Evolutionary conservation across 2,329 filamentous ascomycete species (phyloP).

Genomic region (Rutstroemia sp.): DNA sequence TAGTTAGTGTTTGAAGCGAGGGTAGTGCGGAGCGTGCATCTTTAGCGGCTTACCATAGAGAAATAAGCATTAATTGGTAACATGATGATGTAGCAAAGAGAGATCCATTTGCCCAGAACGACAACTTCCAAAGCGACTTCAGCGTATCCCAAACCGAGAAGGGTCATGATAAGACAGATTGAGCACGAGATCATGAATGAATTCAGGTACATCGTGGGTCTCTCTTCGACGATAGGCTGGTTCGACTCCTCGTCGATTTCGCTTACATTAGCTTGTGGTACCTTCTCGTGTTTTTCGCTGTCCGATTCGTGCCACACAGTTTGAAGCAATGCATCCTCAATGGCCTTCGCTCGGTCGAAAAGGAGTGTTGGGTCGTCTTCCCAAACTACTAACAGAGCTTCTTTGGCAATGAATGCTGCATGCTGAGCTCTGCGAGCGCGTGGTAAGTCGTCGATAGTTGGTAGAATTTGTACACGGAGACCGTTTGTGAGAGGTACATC

Average conservation of each 20-base stretch:
- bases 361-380: slow-evolving; percentile 71
- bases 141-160: slow-evolving; percentile 63
- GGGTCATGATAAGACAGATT: slow-evolving; percentile 55
- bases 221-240: slow-evolving; percentile 53
- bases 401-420: slow-evolving; percentile 67
- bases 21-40: not conserved
- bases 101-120: slow-evolving; percentile 54
- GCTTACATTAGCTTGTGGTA: slow-evolving; percentile 37
- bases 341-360: slow-evolving; percentile 59
- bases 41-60: slow-evolving; percentile 41
- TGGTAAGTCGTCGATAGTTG: slow-evolving; percentile 62
- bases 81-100: slow-evolving; percentile 57
- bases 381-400: slow-evolving; percentile 70
- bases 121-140: slow-evolving; percentile 62
- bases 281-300: slow-evolving; percentile 47
- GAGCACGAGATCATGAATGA: slow-evolving; percentile 60
- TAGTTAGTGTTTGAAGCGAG: not conserved
- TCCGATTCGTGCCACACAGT: slow-evolving; percentile 62
- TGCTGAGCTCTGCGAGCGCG: slow-evolving; percentile 72
- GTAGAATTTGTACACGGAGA: slow-evolving; percentile 68
- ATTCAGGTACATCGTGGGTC: slow-evolving; percentile 63
- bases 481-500: slow-evolving; percentile 72
- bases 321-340: slow-evolving; percentile 71
- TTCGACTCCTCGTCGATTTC: slow-evolving; percentile 69
- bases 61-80: slow-evolving; percentile 72